Evolutionary conservation across 805 yeast species (phyloP), one percentile per base, ranked within the genome.

Genomic region (Sungouiella blattae): DNA sequence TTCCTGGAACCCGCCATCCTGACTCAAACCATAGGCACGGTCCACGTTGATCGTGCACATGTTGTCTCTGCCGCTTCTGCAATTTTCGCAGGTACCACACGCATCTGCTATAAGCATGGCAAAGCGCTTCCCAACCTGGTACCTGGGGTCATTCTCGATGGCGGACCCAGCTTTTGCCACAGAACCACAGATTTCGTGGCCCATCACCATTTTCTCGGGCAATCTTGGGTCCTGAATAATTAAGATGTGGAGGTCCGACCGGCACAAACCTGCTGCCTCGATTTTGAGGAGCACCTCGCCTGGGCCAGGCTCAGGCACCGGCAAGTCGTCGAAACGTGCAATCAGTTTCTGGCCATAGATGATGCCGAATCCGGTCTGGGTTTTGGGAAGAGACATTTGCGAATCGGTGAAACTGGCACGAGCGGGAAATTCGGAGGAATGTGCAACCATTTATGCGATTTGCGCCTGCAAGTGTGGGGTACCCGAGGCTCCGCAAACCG

Each of bases 191-290:
- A 67, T 61, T 41, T 67, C 73, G 44, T 67, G 73, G 27, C 73
- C 73, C 71, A 67, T 65, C 9, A 67, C 61, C 44, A 67, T 63
- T 26, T 46, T 41, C 8, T 53, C 49, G 1, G 67, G 64, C 7
- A 39, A 20, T 7, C 23, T 30, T 4, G 49, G 43, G 26, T 35
- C 37, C 26, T 43, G 44, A 1, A 38, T 35, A 8, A 43, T 25
- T 18, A 67, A 52, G 14, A 67, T 52, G 40, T 67, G 71, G 13
- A 65, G 54, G 43, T 71, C 76, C 23, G 70, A 61, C 36, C 57
- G 60, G 41, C 76, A 71, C 35, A 71, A 50, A 6, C 72, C 72
- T 2, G 65, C 69, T 1, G 68, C 69, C 40, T 67, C 69, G n/a
- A 67, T 46, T 39, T 66, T 62, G 20, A 67, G 44, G 9, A 67